These are phyloP conservation scores for Annona cherimola DNA, from an alignment of 164 flowering plant species.

Conservation along the genomic window DNA sequence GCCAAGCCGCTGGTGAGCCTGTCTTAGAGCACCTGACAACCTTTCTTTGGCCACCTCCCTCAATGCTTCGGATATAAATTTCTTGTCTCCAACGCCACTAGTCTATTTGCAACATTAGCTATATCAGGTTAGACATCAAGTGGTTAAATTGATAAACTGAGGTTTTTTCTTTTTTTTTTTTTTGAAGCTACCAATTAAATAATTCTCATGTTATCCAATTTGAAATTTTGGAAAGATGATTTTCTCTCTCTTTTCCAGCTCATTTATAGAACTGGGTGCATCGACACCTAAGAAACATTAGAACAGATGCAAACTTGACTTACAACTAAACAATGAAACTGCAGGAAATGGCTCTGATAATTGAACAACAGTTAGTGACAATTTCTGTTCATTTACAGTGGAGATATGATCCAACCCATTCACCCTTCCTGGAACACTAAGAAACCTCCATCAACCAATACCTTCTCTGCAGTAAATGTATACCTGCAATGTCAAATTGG, in stretches of 20 bases:
- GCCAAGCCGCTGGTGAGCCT: slow-evolving; percentile 53
- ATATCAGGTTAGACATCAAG: neutral
- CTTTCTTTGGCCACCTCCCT: slow-evolving; percentile 61
- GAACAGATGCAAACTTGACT: neutral
- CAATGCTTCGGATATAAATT: slow-evolving; percentile 45
- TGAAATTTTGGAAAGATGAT: neutral
- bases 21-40: slow-evolving; percentile 53
- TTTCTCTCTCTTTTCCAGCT: neutral
- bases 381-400: no score
- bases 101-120: slow-evolving; percentile 22
- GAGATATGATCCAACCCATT: no score
- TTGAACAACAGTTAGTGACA: no score
- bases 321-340: neutral
- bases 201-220: neutral
- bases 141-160: neutral
- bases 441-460: neutral
- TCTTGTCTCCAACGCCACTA: slow-evolving; percentile 40
- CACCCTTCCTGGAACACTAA: neutral
- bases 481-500: neutral
- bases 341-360: no score
- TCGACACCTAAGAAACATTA: neutral
- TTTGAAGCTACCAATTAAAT: neutral
- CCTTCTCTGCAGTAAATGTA: neutral
- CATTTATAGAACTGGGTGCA: neutral
- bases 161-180: neutral